Evolutionary conservation across 169 alveolate genomes (phyloP).

Genomic region (Eimeria nieschulzi): DNA sequence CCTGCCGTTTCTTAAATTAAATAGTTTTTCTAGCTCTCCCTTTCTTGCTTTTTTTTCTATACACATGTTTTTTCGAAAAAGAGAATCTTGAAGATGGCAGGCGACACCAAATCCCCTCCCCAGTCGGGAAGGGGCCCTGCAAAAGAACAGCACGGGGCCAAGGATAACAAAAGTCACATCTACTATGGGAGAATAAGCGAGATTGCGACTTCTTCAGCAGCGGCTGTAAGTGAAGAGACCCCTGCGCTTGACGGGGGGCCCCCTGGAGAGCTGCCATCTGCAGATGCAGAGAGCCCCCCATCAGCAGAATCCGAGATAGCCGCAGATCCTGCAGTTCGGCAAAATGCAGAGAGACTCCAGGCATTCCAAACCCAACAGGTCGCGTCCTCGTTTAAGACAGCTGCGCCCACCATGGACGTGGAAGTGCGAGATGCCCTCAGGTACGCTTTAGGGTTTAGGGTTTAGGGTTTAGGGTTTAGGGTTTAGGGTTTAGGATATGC

Average conservation of each 20-base stretch:
- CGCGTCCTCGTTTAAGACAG: constrained; percentile 36
- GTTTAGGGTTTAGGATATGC: neutral
- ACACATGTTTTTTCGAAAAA: neutral
- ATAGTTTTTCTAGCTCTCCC: neutral
- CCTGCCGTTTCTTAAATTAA: neutral
- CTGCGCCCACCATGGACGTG: constrained; percentile 29
- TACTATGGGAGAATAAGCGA: constrained; percentile 17
- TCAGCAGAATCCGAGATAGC: neutral
- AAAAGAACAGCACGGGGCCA: neutral
- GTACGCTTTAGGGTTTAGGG: neutral
- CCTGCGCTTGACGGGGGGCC: neutral
- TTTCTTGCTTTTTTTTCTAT: too few species aligned
- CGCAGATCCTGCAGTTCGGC: neutral
- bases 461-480: neutral
- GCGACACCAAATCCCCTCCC: neutral
- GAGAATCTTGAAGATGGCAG: neutral
- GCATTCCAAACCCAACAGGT: constrained; percentile 30
- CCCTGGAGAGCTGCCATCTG: neutral
- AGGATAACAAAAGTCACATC: neutral
- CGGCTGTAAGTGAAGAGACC: constrained; percentile 13
- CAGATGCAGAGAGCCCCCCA: neutral
- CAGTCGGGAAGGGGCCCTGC: neutral
- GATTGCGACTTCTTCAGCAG: constrained; percentile 1
- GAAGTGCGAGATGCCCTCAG: constrained; percentile 31
- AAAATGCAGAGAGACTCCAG: constrained; percentile 18